Percentiles rank a stretch among this genome's conserved stretches.
Conservation (phyloP, 495 filamentous ascomycete species). For the Xylaria bambusicola region DNA sequence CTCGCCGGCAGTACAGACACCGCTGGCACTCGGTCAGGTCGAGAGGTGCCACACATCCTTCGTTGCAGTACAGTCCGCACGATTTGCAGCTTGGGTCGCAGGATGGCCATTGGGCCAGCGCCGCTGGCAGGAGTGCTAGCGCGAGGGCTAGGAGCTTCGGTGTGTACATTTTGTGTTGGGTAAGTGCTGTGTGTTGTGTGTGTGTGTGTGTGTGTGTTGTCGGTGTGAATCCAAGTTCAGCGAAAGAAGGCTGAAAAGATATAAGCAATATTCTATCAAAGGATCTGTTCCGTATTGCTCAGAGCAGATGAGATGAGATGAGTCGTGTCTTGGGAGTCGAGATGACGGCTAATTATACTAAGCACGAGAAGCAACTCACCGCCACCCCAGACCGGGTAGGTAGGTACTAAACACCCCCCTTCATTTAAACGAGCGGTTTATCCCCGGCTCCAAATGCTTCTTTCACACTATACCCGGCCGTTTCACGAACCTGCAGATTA, state of each 20-base stretch:
- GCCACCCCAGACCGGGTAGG: too few relatives aligned
- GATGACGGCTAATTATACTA: too few relatives aligned
- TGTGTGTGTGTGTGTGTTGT: background rate
- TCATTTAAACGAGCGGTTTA: too few relatives aligned
- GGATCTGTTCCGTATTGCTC: background rate
- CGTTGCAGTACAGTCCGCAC: constrained; percentile 26
- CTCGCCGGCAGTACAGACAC: constrained; percentile 31
- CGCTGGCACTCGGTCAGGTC: constrained; percentile 15
- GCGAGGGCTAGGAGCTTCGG: constrained; percentile 10
- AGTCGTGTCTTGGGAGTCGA: too few relatives aligned
- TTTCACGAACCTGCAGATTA: too few relatives aligned
- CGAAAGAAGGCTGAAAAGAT: too few relatives aligned
- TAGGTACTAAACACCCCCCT: too few relatives aligned
- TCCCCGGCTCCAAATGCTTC: too few relatives aligned
- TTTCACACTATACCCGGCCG: too few relatives aligned
- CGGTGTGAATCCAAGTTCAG: background rate
- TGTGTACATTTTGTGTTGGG: constrained; percentile 5
- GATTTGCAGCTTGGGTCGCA: constrained; percentile 9
- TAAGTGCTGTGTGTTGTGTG: background rate
- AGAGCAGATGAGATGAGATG: too few relatives aligned
- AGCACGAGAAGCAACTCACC: too few relatives aligned
- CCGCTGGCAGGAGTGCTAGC: constrained; percentile 1
- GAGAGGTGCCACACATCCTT: constrained; percentile 20
- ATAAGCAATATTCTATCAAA: too few relatives aligned
- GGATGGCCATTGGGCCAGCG: background rate